Evolutionary conservation across 176 grass and related monocot species (phyloP), one percentile per base, ranked within the genome.

Genomic region (Panicum miliaceum): DNA sequence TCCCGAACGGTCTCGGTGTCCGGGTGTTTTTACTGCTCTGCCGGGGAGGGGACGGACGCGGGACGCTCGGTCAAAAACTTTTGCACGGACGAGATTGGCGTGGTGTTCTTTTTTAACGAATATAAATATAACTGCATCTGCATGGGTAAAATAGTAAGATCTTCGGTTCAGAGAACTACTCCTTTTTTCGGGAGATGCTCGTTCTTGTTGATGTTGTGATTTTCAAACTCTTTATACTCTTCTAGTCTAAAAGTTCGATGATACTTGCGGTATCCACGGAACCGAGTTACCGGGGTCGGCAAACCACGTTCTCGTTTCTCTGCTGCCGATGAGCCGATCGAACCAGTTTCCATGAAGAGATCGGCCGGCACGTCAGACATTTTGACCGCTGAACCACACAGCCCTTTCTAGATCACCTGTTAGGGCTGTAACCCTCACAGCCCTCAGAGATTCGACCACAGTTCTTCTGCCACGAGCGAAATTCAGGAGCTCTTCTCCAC

Each of bases 361-460:
- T 63, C 9, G 60, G 43, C 23, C 9, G 25, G 23, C 34, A 68
- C 64, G 46, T 34, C 23, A 62, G 56, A 35, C 51, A n/a, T 38
- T 81, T 76, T 85, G 82, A 85, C 80, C 76, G 77, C 76, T 54
- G 77, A 85, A 85, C 75, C 52, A 2, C 36, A 4, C 45, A 25
- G 9, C 20, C 8, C 0, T 3, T 79, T 70, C 40, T 53, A 41
- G 59, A 64, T 25, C 46, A 13, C 29, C 29, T 45, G 38, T 18
- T 36, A 14, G 45, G 38, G 38, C 54, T 43, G 56, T 20, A 35
- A 56, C 52, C 52, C 52, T 56, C 53, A 56, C 23, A 10, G 23
- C 15, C 18, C 77, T 25, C 35, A 38, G n/a, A 81, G n/a, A 81
- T 57, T 70, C 79, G 48, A 26, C 8, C 61, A 52, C 45, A 80